Evolutionary conservation across 495 filamentous ascomycete genomes (phyloP), one percentile per base, ranked within the genome.

Genomic region (Penicillium subrubescens): DNA sequence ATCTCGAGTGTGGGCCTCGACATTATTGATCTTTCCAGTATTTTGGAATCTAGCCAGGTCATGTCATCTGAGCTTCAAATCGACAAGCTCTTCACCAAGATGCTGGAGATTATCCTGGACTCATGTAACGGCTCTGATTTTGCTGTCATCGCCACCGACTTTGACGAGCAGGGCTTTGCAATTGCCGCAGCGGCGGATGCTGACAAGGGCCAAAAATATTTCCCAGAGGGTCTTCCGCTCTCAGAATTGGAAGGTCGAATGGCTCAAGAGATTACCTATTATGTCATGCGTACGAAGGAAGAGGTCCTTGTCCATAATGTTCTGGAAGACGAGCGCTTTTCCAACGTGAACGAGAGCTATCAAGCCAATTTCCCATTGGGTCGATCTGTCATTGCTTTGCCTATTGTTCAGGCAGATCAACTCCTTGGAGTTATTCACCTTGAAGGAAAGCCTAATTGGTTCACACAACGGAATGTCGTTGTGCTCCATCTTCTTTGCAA

Each of bases 51-150:
- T 17, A 94, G 90, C 48, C 93, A 96, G 79, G 88, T 96, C 48
- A 92, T 97, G 70, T 96, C 93, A 14, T 96, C 92, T 31, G 92
- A 96, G 60, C 81, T 97, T 34, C 86, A 92, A 61, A 88, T 97
- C 23, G 92, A 97, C 62, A 87, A 88, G 56, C 86, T 97, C 8
- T 79, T 97, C 44, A 87, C 88, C 59, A 95, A 92, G 60, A 96
- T 97, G 91, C 91, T 91, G 57, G 89, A 94, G 71, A 93, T 96
- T 63, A 94, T 96, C 51, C 72, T 97, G 21, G 90, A 94, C 67
- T 93, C 90, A 6, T 93, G 91, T 71, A 92, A 91, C 60, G 89
- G 89, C 1, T 92, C 92, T 8, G 89, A 91, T 37, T 85, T 91
- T 15, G 90, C 89, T 29, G 90, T 89, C 19, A 92, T 97, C 66